Evolutionary conservation across 768 basidiomycete species (phyloP).

Genomic region (Sporobolomyces roseus): DNA sequence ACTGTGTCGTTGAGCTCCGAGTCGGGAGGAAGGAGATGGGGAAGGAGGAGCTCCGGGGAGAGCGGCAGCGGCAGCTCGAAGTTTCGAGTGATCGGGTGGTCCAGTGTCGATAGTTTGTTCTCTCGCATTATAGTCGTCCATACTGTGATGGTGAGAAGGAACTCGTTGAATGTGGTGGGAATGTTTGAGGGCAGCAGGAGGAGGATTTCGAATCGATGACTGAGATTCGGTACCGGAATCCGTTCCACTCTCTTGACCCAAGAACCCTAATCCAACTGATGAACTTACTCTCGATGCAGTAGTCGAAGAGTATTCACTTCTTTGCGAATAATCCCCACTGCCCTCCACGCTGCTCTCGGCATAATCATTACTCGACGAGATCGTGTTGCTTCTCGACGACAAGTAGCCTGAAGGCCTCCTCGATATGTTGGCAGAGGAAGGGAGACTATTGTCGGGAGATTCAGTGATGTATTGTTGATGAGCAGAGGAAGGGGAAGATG

Average conservation of each 20-base stretch:
- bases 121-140: slow-evolving; percentile 21
- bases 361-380: background rate
- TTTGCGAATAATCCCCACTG: background rate
- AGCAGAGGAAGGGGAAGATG: background rate
- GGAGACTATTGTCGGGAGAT: background rate
- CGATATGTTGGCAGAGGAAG: slow-evolving; percentile 3
- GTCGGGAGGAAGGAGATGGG: background rate
- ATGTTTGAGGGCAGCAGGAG: background rate
- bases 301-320: slow-evolving; percentile 12
- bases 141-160: slow-evolving; percentile 36
- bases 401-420: slow-evolving; percentile 6
- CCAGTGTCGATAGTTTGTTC: slow-evolving; percentile 23
- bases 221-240: background rate
- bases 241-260: slow-evolving; percentile 1
- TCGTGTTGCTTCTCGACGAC: background rate
- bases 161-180: slow-evolving; percentile 35
- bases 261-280: slow-evolving; percentile 25
- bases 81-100: slow-evolving; percentile 26
- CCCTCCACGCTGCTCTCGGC: background rate
- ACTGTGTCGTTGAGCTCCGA: background rate
- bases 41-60: slow-evolving; percentile 25
- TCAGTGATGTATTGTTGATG: background rate
- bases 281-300: slow-evolving; percentile 8
- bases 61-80: slow-evolving; percentile 23
- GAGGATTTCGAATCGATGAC: background rate